Percentiles rank a stretch among this genome's conserved stretches.
phyloP scores from a whole-genome alignment of 2,329 filamentous ascomycete species.

The Neocatenulostroma microsporum region DNA sequence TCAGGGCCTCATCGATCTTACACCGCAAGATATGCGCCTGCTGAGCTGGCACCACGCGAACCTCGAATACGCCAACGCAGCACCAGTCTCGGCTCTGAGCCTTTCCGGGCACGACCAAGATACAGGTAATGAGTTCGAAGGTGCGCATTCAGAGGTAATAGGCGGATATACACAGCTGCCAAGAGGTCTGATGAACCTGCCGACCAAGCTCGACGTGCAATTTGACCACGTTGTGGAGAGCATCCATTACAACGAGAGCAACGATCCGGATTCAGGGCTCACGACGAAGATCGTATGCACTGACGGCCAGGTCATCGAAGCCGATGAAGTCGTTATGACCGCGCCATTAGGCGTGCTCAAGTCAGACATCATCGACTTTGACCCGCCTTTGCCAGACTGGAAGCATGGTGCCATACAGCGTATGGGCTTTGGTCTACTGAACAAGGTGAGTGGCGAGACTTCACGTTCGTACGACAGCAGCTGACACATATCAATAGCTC shows the following conservation, averaged over 20 bases:
- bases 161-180: slow-evolving; percentile 92
- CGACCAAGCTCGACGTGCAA: slow-evolving; percentile 66
- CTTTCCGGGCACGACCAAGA: slow-evolving; percentile 94
- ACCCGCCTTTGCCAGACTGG: slow-evolving; percentile 82
- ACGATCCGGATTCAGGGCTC: slow-evolving; percentile 24
- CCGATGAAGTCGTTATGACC: slow-evolving; percentile 87
- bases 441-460: slow-evolving; percentile 54
- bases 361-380: slow-evolving; percentile 69
- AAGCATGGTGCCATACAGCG: slow-evolving; percentile 73
- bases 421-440: slow-evolving; percentile 86
- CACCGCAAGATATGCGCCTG: slow-evolving; percentile 76
- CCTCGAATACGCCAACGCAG: slow-evolving; percentile 93
- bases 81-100: slow-evolving; percentile 77
- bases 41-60: slow-evolving; percentile 99
- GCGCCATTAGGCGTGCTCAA: slow-evolving; percentile 89
- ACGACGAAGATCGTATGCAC: slow-evolving; percentile 63
- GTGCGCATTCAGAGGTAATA: slow-evolving; percentile 83
- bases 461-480: not conserved
- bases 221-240: slow-evolving; percentile 65
- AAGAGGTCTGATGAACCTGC: slow-evolving; percentile 72
- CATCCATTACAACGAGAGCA: slow-evolving; percentile 52
- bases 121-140: slow-evolving; percentile 94
- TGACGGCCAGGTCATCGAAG: slow-evolving; percentile 66
- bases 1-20: slow-evolving; percentile 70
- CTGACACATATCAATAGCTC: slow-evolving; percentile 38